These are phyloP conservation scores for Diaporthe citriasiana DNA, from an alignment of 2,329 filamentous ascomycete species.

Conservation along the genomic window DNA sequence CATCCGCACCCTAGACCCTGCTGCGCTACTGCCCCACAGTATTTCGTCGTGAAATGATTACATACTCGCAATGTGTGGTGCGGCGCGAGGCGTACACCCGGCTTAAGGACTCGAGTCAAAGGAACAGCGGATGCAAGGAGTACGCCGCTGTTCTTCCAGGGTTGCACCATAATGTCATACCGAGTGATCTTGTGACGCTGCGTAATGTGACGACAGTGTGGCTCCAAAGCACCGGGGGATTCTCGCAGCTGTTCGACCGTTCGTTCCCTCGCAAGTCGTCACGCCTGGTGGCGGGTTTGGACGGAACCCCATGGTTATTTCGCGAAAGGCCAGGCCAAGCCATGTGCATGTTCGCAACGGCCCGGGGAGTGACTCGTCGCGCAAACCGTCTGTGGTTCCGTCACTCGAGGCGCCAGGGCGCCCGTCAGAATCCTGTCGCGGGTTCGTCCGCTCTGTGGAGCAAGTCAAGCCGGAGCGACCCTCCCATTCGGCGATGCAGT, in stretches of 20 bases:
- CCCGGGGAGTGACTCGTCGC: conserved; percentile 17
- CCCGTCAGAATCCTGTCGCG: conserved; percentile 33
- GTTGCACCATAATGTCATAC: conserved; percentile 4
- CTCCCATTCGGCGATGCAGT: conserved; percentile 22
- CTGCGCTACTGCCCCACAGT: conserved; percentile 18
- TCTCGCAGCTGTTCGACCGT: neutral
- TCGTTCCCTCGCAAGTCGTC: neutral
- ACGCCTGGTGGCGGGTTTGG: conserved; percentile 18
- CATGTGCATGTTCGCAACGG: conserved; percentile 14
- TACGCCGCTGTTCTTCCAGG: neutral
- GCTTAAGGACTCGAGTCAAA: conserved; percentile 2
- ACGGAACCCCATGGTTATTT: conserved; percentile 19
- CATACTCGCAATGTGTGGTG: conserved; percentile 13
- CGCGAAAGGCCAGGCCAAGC: conserved; percentile 9
- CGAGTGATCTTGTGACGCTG: conserved; percentile 22
- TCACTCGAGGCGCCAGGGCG: conserved; percentile 26
- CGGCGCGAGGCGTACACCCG: neutral
- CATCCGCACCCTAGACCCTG: conserved; percentile 34
- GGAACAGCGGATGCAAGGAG: conserved; percentile 3
- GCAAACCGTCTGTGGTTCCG: conserved; percentile 34
- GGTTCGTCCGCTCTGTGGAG: conserved; percentile 39
- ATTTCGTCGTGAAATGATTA: conserved; percentile 15
- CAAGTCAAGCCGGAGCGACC: conserved; percentile 24
- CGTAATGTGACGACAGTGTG: conserved; percentile 4
- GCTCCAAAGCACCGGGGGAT: conserved; percentile 4